These are phyloP conservation scores for Suillus paluster DNA, from an alignment of 768 basidiomycete species.

Conservation along the genomic window DNA sequence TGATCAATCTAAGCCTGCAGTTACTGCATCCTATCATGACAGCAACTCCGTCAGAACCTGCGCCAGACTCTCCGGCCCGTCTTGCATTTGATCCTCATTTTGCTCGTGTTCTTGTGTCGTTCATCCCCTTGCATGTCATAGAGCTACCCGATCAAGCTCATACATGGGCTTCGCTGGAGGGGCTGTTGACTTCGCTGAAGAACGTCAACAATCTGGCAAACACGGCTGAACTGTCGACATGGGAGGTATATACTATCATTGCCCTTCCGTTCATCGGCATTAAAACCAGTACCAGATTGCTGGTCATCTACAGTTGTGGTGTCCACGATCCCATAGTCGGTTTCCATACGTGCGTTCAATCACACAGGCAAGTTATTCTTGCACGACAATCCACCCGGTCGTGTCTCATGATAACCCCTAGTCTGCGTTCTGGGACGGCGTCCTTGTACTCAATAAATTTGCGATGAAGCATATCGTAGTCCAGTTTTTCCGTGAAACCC, in stretches of 20 bases:
- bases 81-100: slow-evolving; percentile 70
- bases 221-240: slow-evolving; percentile 51
- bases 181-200: slow-evolving; percentile 58
- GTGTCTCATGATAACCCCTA: slow-evolving; percentile 29
- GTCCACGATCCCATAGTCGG: slow-evolving; percentile 41
- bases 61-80: slow-evolving; percentile 49
- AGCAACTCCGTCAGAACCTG: slow-evolving; percentile 41
- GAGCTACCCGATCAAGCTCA: slow-evolving; percentile 50
- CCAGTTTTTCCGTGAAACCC: slow-evolving; percentile 65
- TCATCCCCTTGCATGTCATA: slow-evolving; percentile 69
- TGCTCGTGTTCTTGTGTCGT: slow-evolving; percentile 66
- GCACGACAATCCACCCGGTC: background rate
- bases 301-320: slow-evolving; percentile 56
- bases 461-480: slow-evolving; percentile 60
- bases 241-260: slow-evolving; percentile 55
- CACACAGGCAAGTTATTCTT: slow-evolving; percentile 52
- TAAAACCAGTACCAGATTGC: slow-evolving; percentile 41
- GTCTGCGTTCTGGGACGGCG: slow-evolving; percentile 63
- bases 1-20: background rate
- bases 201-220: slow-evolving; percentile 53
- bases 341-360: slow-evolving; percentile 67
- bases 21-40: slow-evolving; percentile 38
- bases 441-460: slow-evolving; percentile 55
- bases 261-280: background rate
- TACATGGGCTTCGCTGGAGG: slow-evolving; percentile 55